These are phyloP conservation scores for Tilletiopsis washingtonensis DNA, from an alignment of 1,284 basidiomycete genomes.

Conservation along the genomic window DNA sequence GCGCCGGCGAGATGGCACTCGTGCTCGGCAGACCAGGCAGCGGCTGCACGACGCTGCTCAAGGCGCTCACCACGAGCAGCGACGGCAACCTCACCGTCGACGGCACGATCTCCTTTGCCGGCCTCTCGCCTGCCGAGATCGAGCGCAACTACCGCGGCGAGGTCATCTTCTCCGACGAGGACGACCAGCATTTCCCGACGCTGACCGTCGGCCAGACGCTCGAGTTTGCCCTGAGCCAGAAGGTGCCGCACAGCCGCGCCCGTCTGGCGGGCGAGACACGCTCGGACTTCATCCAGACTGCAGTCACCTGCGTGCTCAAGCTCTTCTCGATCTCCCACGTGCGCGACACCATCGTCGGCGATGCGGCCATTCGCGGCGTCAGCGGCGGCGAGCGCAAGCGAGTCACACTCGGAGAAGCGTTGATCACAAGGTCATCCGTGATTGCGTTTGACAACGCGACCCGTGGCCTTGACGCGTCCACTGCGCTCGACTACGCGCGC, in stretches of 20 bases:
- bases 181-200: conserved; percentile 35
- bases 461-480: conserved; percentile 32
- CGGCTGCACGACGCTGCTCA: conserved; percentile 29
- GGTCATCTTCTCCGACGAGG: conserved; percentile 21
- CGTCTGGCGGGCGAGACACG: conserved; percentile 19
- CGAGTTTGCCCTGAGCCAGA: conserved; percentile 27
- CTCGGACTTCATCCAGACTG: conserved; percentile 24
- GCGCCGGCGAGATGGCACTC: conserved; percentile 36
- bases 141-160: conserved; percentile 26
- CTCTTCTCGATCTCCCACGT: conserved; percentile 43
- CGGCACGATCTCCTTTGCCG: conserved; percentile 33
- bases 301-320: conserved; percentile 27
- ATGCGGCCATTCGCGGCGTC: conserved; percentile 31
- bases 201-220: conserved; percentile 36
- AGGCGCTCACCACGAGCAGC: conserved; percentile 27
- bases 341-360: conserved; percentile 36
- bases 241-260: conserved; percentile 18
- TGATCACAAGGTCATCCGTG: conserved; percentile 22
- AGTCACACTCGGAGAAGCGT: conserved; percentile 30
- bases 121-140: conserved; percentile 20
- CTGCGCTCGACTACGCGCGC: conserved; percentile 34
- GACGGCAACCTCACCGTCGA: conserved; percentile 15
- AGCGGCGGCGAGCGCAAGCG: conserved; percentile 36
- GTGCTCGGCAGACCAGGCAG: conserved; percentile 36
- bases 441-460: conserved; percentile 36